Evolutionary conservation across 495 filamentous ascomycete genomes (phyloP), one percentile per base, ranked within the genome.

Genomic region (Chlorociboria aeruginascens): DNA sequence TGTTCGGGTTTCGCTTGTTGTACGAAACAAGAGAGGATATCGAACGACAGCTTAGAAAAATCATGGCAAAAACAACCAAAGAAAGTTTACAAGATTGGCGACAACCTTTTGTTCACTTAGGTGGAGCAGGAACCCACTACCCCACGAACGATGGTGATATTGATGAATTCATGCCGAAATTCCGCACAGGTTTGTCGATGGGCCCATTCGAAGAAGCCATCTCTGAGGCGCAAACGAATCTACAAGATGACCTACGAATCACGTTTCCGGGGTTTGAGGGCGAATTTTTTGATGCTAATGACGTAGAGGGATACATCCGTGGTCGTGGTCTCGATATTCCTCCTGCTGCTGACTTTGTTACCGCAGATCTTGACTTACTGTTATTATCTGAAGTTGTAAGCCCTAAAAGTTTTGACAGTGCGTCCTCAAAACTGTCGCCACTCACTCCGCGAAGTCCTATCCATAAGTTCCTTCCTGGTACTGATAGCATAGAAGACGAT

Each of bases 221-320:
- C 3, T 20, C 55, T 1, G 45, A 55, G 8, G 38, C 59, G 0
- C 49, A 45, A 1, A 55, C 59, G 1, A 52, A 58, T 38, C 36
- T 69, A 10, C 61, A 62, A 0, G 53, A 60, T 38, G 62, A 70
- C 50, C 62, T 69, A 64, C 58, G 70, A 32, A 57, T 68, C 32
- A 63, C 54, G 14, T 48, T 69, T 14, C 59, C 67, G 7, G 76
- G 73, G 0, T 71, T 79, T 57, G 69, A 77, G 34, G 81, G 83
- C 17, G 82, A 85, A 42, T 89, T 81, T 72, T 82, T 83, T 52
- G 82, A 88, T 52, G 69, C 80, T 6, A 68, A 77, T 40, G 85
- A 89, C 55, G 77, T 87, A 6, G 81, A 88, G 61, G 67, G 76
- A 8, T 87, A 80, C 60, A 69, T 90, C 13, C 63, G 66, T 45